Conservation (phyloP, 352 stramenopile genomes). For the Pythium chondricola region DNA sequence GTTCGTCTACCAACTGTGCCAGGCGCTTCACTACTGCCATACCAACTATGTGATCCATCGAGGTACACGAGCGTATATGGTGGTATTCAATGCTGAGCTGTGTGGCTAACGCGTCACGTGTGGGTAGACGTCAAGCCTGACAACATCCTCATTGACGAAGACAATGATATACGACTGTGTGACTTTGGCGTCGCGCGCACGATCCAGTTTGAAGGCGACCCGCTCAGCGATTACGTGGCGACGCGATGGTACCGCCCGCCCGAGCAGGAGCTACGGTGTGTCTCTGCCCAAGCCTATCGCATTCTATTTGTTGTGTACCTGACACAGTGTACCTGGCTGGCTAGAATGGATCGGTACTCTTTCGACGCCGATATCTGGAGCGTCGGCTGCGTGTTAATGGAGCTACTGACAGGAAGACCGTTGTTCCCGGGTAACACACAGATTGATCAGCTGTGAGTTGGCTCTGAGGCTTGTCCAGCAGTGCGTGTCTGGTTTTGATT, state of each 20-base stretch:
- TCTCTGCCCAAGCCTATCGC: neutral
- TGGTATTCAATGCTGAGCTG: too few relatives aligned
- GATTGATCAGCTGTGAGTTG: slow-evolving; percentile 68
- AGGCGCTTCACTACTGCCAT: slow-evolving; percentile 73
- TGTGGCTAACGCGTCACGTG: too few relatives aligned
- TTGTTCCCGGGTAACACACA: slow-evolving; percentile 74
- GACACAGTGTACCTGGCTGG: neutral
- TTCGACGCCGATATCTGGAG: slow-evolving; percentile 83
- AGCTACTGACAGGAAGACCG: slow-evolving; percentile 66
- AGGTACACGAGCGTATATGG: slow-evolving; percentile 38
- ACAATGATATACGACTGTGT: slow-evolving; percentile 64
- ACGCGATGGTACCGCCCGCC: slow-evolving; percentile 80
- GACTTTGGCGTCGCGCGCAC: slow-evolving; percentile 77
- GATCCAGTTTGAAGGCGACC: slow-evolving; percentile 74
- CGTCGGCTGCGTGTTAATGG: slow-evolving; percentile 68
- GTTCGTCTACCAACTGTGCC: slow-evolving; percentile 67
- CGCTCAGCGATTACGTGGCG: slow-evolving; percentile 71
- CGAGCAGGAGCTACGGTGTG: slow-evolving; percentile 71
- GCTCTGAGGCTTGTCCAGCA: neutral
- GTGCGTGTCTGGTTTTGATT: neutral
- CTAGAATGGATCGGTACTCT: slow-evolving; percentile 68
- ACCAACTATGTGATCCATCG: slow-evolving; percentile 75
- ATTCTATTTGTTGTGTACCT: too few relatives aligned
- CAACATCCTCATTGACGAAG: slow-evolving; percentile 76
- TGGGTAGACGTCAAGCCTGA: slow-evolving; percentile 80